Evolutionary conservation across 108 stramenopile genomes (phyloP).

Genomic region (Fragilariopsis cylindrus): DNA sequence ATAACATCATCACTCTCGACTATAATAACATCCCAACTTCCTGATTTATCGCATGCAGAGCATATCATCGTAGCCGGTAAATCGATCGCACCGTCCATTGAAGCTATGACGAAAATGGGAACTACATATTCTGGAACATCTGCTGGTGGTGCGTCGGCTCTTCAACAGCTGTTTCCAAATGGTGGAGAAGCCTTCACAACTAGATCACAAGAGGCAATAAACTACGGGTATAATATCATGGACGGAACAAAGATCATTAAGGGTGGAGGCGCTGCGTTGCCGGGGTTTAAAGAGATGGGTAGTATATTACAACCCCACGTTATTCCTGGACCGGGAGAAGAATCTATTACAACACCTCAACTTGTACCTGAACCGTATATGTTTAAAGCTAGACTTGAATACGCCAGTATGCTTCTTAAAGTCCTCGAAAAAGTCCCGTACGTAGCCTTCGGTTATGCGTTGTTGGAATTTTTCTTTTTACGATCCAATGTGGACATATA

Average conservation of each 20-base stretch:
- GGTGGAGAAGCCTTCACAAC: conserved; percentile 5
- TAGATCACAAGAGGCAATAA: conserved; percentile 2
- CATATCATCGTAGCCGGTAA: too few relatives aligned
- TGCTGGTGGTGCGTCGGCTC: not conserved
- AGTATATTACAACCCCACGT: conserved; percentile 13
- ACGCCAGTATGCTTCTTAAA: conserved; percentile 26
- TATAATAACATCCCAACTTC: not conserved
- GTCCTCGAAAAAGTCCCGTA: conserved; percentile 40
- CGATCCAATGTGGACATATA: conserved; percentile 47
- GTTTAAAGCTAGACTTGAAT: conserved; percentile 29
- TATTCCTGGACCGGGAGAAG: not conserved
- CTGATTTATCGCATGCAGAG: not conserved
- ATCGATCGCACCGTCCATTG: not conserved
- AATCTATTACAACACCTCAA: conserved; percentile 1
- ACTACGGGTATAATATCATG: not conserved
- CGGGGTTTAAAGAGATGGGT: conserved; percentile 2
- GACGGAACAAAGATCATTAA: not conserved
- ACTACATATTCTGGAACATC: too few relatives aligned
- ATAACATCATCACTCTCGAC: too few relatives aligned
- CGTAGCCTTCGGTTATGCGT: conserved; percentile 39
- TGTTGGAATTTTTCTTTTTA: conserved; percentile 53
- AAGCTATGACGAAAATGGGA: not conserved
- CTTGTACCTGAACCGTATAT: conserved; percentile 3
- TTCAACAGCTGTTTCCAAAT: conserved; percentile 1
- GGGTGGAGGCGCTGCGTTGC: not conserved